A percentile compares a stretch with the other conserved stretches of the same genome.
These are phyloP conservation scores for Phytophthora hybrid DNA, from an alignment of 352 stramenopile species.

Conservation along the genomic window DNA sequence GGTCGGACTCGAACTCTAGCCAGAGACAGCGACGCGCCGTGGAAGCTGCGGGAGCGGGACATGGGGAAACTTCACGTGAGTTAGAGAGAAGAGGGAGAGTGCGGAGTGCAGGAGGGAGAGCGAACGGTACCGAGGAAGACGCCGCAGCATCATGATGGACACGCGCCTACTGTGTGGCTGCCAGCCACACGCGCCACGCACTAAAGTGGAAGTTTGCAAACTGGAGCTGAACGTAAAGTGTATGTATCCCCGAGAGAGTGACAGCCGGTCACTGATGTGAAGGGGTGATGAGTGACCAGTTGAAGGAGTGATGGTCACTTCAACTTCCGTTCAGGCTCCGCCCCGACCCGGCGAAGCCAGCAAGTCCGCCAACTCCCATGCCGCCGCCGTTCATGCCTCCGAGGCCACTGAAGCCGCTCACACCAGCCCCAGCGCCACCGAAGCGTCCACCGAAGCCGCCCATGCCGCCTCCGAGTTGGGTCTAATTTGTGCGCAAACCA, in stretches of 20 bases:
- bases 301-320: not conserved
- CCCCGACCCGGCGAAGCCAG: no score
- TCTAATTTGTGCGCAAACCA: constrained; percentile 69
- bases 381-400: not conserved
- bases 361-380: not conserved
- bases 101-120: not conserved
- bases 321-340: not conserved
- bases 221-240: constrained; percentile 19
- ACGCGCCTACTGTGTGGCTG: no score
- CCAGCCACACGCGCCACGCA: constrained; percentile 14
- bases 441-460: constrained; percentile 5
- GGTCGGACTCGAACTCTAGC: constrained; percentile 1
- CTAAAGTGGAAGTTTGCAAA: not conserved
- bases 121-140: constrained; percentile 35
- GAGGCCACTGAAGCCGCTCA: not conserved
- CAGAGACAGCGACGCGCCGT: constrained; percentile 17
- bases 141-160: constrained; percentile 31
- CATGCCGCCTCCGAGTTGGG: constrained; percentile 15
- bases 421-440: not conserved
- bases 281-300: not conserved
- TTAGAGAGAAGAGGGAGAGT: not conserved
- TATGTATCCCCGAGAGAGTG: not conserved
- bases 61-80: not conserved
- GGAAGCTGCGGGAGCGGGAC: constrained; percentile 20
- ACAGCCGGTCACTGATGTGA: not conserved